Base-by-base conservation (phyloP, 257 asterid species). In the Linderniella brevidens region DNA sequence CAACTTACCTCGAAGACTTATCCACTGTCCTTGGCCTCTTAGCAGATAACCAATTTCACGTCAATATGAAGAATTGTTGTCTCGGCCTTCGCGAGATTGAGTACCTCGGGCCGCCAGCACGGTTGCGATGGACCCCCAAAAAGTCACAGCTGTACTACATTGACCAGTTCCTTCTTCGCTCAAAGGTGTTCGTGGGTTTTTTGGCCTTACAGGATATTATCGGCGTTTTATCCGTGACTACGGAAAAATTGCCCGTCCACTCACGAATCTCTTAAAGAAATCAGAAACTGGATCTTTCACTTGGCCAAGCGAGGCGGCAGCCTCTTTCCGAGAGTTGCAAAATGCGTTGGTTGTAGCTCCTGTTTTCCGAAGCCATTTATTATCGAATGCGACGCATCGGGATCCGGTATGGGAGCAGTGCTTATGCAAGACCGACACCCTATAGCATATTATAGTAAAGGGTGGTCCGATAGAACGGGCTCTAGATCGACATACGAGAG, bases 191-290 rank as follows among this genome's bases (percentile, higher is more conserved):
- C 15, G 48, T 13, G 48, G 48, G 8, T n/a, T 43, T 43, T n/a
- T n/a, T 14, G 48, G 48, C 2, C 17, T 43, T 2, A 25, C 32
- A 25, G 32, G 32, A 25, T 25, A 25, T 25, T 25, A 25, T 25
- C 32, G 32, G 6, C 32, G 48, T 5, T 43, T 43, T n/a, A 17
- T 43, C 17, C 9, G 18, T 9, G 18, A 43, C 10, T 43, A 43
- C 17, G 48, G 48, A n/a, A n/a, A 13, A 8, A 43, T 43, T n/a
- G 48, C 16, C 11, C 48, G 48, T 13, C 48, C 48, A 11, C 48
- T 43, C n/a, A 43, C 48, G 1, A 8, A 13, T 13, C 17, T 43
- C 14, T 43, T 43, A 8, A 43, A 43, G 48, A 43, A 43, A 43
- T 9, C 17, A 8, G 48, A 14, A 43, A 13, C 48, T 3, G 17